Evolutionary conservation across 2,329 filamentous ascomycete genomes (phyloP), one percentile per base, ranked within the genome.

Genomic region (Exophiala dermatitidis): DNA sequence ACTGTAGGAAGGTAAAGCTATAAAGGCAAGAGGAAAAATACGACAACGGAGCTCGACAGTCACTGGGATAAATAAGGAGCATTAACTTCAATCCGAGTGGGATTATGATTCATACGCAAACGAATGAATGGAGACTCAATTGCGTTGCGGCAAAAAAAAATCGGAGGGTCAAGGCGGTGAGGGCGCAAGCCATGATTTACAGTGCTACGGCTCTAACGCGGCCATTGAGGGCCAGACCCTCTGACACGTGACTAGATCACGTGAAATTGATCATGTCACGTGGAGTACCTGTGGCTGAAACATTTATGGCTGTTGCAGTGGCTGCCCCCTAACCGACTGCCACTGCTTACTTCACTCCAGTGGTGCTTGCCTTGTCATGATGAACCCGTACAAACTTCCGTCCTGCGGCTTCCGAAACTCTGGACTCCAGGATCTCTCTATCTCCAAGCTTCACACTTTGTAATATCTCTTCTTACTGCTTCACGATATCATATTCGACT

Each of bases 141-240:
- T 38, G 4, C 36, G 5, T 28, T 28, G 33, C 31, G 29, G 29
- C 37, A 38, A 29, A 53, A 47, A 47, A 48, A 48, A 55, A 45
- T 40, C 36, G 12, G 45, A 34, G 45, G 19, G 33, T 41, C 19
- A 41, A 47, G 45, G 33, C 45, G 45, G 33, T 34, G 45, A 47
- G 33, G n/a, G n/a, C 4, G 7, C 41, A 43, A 5, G n/a, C 3
- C 41, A 46, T 32, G n/a, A 19, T 42, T 42, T 8, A 19, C 40
- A n/a, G n/a, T n/a, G n/a, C n/a, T n/a, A n/a, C 5, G 10, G 7
- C 36, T 38, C 10, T 26, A n/a, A 38, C 19, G 19, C 19, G 19
- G 19, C 19, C 19, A 19, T 19, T 19, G 36, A 38, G 19, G 19
- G 41, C 41, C 29, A n/a, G 29, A 44, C 41, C 12, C 1, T 8